These are phyloP conservation scores for Tylopilus balloui DNA, from an alignment of 768 basidiomycete species.

Conservation along the genomic window DNA sequence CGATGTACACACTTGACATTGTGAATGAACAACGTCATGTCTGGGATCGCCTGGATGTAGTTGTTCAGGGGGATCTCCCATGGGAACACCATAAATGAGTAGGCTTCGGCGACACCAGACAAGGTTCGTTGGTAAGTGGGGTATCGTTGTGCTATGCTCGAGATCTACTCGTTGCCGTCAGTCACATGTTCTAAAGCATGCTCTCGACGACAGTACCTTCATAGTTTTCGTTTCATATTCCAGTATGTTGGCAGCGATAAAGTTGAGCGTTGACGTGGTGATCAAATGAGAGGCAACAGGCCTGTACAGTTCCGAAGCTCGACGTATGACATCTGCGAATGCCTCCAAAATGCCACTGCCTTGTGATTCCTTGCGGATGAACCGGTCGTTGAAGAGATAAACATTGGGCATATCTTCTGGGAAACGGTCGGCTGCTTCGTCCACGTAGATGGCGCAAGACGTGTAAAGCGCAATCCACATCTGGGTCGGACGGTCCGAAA, in stretches of 20 bases:
- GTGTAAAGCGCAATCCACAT: constrained; percentile 39
- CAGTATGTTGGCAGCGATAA: constrained; percentile 32
- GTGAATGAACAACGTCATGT: constrained; percentile 32
- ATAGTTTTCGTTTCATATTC: constrained; percentile 31
- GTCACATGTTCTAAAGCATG: neutral
- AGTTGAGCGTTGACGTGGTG: constrained; percentile 33
- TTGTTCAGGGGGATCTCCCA: constrained; percentile 26
- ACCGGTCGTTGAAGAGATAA: constrained; percentile 33
- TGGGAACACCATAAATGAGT: constrained; percentile 35
- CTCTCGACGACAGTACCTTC: constrained; percentile 13
- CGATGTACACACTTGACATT: constrained; percentile 34
- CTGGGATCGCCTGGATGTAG: constrained; percentile 38
- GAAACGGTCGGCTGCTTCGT: constrained; percentile 32
- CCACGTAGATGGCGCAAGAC: constrained; percentile 34
- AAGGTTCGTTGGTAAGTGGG: constrained; percentile 24
- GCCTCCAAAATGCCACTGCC: constrained; percentile 30
- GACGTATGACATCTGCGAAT: constrained; percentile 32
- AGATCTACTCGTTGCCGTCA: constrained; percentile 13
- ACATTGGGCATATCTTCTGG: constrained; percentile 19
- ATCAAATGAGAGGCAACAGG: constrained; percentile 35
- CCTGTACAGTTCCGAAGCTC: constrained; percentile 26
- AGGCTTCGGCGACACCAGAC: constrained; percentile 37
- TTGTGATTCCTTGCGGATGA: constrained; percentile 28
- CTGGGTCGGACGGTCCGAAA: constrained; percentile 16
- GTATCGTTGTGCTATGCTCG: constrained; percentile 21